Base-by-base conservation (phyloP, 805 yeast genomes). In the Metschnikowia corniflorae region DNA sequence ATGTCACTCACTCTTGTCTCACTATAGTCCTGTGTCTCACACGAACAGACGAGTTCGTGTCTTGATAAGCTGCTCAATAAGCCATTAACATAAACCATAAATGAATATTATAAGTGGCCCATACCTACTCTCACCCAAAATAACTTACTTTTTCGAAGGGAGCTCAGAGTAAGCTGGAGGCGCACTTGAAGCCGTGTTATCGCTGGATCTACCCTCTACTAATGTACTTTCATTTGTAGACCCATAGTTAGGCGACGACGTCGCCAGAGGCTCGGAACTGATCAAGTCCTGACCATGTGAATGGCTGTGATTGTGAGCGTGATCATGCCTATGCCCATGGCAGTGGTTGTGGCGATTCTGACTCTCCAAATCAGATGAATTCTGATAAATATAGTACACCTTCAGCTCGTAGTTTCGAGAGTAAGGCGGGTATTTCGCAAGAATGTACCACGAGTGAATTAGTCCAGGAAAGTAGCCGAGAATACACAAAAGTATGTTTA, bases 391-490 rank as follows among this genome's bases (percentile, higher is more conserved):
- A 39, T 63, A 63, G 50, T 61, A 65, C 7, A 63, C 54, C 41
- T 55, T 57, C 36, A 58, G 44, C 28, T 55, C 60, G 24, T 44
- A 42, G 23, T 50, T 42, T 17, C 31, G 21, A 7, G 54, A 33
- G 44, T 63, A 62, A 4, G 71, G 72, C 6, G 72, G 73, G 44
- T 68, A 67, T 41, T 65, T 66, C 38, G 73, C 71, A 25, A 73
- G 61, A 37, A 73, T 64, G 48, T 72, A 73, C 61, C 76, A 60
- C 8, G 78, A 61, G 49, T 73, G 78, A 16, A 72, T 54, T 29
- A 73, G 53, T 1, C 79, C 80, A 1, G 78, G 77, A 26, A 75
- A 42, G 46, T 71, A 75, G 2, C 77, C 78, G 22, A 74, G 54
- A 17, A 71, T 29, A 29, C 72, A 70, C 30, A 75, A 61, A 18